Evolutionary conservation across 208 protist species (phyloP), one percentile per base, ranked within the genome.

Genomic region (Trypanosoma boissoni): DNA sequence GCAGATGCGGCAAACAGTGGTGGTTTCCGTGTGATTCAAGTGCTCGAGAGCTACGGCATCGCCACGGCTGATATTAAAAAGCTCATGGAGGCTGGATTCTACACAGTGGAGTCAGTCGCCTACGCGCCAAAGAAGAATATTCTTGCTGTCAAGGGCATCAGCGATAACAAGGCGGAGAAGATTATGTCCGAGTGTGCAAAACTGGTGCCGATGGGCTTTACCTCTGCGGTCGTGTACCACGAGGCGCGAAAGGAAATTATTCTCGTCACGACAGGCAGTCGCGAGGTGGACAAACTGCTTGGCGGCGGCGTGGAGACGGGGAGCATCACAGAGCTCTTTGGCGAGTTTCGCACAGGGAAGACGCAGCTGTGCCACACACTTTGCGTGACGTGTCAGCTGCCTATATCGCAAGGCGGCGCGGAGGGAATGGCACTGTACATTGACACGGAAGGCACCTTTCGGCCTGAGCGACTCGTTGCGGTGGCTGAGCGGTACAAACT

Each of bases 391-490:
- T 98, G 94, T 58, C 92, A 98, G 82, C 80, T 99, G 32, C 96
- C 96, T 7, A 88, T 97, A 46, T 90, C 90, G 6, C 78, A 98
- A 60, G 97, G 97, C 58, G 97, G 98, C 23, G 97, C 91, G 23
- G 95, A 98, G 77, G 99, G 98, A 48, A 99, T 99, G 88, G 98
- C 97, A 36, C 73, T 99, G 4, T 99, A 99, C 76, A 99, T 99
- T 66, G 99, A 99, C 67, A 99, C 98, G 0, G 98, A 99, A 79
- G 98, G 98, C 45, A 99, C 98, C 3, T 99, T 99, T 68, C 92
- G 99, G 50, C 98, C 99, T 8, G 89, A 97, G 72, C 78, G 90
- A 18, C 72, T 96, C 12, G 74, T 89, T 16, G 83, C 86, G 5
- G 92, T 98, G 24, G 95, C 95, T 41, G 88, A 97, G 65, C 80